Base-by-base conservation (phyloP, 2,329 filamentous ascomycete species). In the Alternaria sp. region DNA sequence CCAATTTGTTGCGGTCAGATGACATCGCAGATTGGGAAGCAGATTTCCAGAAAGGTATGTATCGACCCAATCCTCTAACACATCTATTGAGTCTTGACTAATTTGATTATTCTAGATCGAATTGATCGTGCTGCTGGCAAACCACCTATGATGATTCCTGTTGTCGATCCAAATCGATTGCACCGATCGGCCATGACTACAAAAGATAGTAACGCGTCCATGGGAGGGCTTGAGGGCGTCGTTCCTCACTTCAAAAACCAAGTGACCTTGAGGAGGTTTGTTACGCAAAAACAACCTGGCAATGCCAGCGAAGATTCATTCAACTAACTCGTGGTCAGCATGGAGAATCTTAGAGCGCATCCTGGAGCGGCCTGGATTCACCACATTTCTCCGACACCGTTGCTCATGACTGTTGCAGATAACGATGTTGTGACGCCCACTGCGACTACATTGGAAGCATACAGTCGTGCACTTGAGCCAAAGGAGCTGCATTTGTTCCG, bases 351-450 rank as follows among this genome's bases (percentile, higher is more conserved):
- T 36, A 36, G 32, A 36, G 32, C 32, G 32, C 32, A 36, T 36
- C 32, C 30, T 43, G 30, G 52, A 13, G 30, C 52, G 17, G 30
- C 44, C 12, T 57, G 44, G 43, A 57, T 57, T 36, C 32, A 36
- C 32, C 55, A 50, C 28, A 57, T 57, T 21, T 57, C 55, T 15
- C 55, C 55, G n/a, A 57, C 55, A 13, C 55, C 55, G 10, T 25
- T 57, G 8, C 45, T 57, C 17, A 19, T 57, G 23, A 36, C 55
- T 43, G 26, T 57, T 25, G 55, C 55, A 9, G 44, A 50, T 12
- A 43, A 49, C 23, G 55, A 57, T 19, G 28, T 57, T 21, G 25
- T 49, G 26, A 50, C 55, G 25, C 55, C 55, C 4, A 50, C 28
- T 13, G 44, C 25, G 11, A 49, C 30, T 23, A 36, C 55, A 13